Percentiles rank a stretch among this genome's conserved stretches.
These are phyloP conservation scores for Haberlea rhodopensis DNA, from an alignment of 257 asterid species.

Conservation along the genomic window DNA sequence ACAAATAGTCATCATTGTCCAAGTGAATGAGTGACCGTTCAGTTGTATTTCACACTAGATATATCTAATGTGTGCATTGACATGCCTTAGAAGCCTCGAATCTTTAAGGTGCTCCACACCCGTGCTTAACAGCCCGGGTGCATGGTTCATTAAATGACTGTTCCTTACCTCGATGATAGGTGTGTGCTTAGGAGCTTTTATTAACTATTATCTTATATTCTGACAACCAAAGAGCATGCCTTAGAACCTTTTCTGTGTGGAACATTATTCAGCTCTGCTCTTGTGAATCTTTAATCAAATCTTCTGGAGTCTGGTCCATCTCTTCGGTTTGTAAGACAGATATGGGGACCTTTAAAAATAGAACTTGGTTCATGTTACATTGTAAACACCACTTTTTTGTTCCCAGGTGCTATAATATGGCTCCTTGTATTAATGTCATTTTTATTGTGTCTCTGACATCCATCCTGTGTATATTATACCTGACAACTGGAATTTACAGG, in stretches of 20 bases:
- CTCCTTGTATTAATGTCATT: conserved; percentile 5
- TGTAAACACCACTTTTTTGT: not conserved
- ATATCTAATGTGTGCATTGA: not conserved
- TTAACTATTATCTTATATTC: not conserved
- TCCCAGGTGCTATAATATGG: conserved; percentile 4
- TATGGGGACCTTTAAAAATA: not conserved
- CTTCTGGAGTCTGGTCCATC: not conserved
- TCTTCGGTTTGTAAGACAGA: not conserved
- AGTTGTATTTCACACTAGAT: not conserved
- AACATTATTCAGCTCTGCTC: conserved; percentile 11
- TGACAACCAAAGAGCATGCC: not conserved
- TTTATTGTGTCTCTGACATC: conserved; percentile 7
- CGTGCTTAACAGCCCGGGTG: not conserved
- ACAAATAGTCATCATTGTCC: not conserved
- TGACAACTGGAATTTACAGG: conserved; percentile 57
- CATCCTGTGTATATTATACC: conserved; percentile 25
- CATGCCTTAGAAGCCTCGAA: not conserved
- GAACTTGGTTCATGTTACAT: conserved; percentile 21
- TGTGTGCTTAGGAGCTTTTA: not conserved
- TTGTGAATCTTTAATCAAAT: conserved; percentile 16
- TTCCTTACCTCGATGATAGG: not conserved
- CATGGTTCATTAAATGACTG: not conserved
- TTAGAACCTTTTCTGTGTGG: conserved; percentile 3
- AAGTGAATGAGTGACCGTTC: not conserved
- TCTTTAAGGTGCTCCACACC: not conserved